phyloP scores from a whole-genome alignment of 179 eudicot genomes.

The Kewa caespitosa region DNA sequence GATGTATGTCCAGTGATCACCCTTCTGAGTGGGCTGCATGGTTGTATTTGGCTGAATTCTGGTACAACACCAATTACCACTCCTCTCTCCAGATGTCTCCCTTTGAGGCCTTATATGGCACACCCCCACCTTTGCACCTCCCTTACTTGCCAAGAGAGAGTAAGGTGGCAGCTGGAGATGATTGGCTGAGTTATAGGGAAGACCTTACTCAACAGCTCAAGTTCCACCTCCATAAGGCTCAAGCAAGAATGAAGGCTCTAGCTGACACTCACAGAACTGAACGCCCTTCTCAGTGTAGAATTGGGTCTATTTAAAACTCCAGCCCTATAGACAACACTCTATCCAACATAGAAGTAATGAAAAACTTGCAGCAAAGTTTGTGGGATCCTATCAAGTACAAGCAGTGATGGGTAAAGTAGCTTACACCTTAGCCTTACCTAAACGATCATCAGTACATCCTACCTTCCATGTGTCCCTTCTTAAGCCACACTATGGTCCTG shows the following conservation, averaged over 20 bases:
- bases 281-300: not conserved
- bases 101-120: conserved; percentile 3
- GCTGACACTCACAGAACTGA: not conserved
- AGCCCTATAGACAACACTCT: not conserved
- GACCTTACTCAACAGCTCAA: not conserved
- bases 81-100: not conserved
- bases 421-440: not conserved
- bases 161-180: not conserved
- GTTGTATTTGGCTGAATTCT: not conserved
- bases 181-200: not conserved
- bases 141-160: not conserved
- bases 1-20: not conserved
- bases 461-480: not conserved
- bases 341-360: not conserved
- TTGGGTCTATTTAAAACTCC: not conserved
- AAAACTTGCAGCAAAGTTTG: not conserved
- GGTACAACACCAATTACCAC: conserved; percentile 9
- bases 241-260: not conserved
- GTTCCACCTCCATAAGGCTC: not conserved
- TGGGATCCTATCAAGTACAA: not conserved
- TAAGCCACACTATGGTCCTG: not conserved
- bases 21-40: not conserved
- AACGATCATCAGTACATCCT: not conserved
- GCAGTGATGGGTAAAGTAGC: not conserved
- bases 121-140: not conserved